Percentiles rank a stretch among this genome's conserved stretches.
phyloP scores from a whole-genome alignment of 202 grass and related monocot genomes.

The Brachypodium distachyon region DNA sequence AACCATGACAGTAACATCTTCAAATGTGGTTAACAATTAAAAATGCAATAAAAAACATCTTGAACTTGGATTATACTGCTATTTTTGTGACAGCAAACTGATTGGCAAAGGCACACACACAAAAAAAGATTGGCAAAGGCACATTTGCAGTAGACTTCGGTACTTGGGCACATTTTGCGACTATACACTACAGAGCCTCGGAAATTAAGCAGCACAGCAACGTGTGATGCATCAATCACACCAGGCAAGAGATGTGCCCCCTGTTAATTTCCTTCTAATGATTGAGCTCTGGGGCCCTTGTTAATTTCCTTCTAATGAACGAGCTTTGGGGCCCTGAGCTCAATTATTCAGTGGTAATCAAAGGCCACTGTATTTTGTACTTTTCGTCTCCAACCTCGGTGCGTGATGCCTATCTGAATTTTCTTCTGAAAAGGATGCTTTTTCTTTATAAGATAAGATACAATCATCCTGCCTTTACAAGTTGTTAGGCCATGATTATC shows the following conservation, averaged over 20 bases:
- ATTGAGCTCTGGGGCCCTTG: background rate
- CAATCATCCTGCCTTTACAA: conserved; percentile 14
- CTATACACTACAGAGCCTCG: no score
- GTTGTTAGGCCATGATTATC: conserved; percentile 15
- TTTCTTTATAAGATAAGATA: conserved; percentile 7
- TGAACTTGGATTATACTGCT: background rate
- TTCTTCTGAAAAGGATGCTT: background rate
- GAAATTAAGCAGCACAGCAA: background rate
- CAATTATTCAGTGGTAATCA: conserved; percentile 3
- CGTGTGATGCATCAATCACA: no score
- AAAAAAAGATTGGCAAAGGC: no score
- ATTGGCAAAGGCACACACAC: no score
- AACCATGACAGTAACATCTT: background rate
- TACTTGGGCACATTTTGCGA: no score
- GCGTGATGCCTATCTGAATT: conserved; percentile 14
- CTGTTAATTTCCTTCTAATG: background rate
- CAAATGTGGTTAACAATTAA: no score
- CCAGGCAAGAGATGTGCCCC: background rate
- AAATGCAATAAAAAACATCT: no score
- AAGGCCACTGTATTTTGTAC: background rate
- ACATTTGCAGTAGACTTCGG: no score
- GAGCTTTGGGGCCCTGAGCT: background rate
- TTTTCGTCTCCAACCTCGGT: conserved; percentile 16
- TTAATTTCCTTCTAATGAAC: background rate
- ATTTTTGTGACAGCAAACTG: background rate